These are phyloP conservation scores for Teratosphaeria pseudoeucalypti DNA, from an alignment of 2,329 filamentous ascomycete genomes.

Conservation along the genomic window DNA sequence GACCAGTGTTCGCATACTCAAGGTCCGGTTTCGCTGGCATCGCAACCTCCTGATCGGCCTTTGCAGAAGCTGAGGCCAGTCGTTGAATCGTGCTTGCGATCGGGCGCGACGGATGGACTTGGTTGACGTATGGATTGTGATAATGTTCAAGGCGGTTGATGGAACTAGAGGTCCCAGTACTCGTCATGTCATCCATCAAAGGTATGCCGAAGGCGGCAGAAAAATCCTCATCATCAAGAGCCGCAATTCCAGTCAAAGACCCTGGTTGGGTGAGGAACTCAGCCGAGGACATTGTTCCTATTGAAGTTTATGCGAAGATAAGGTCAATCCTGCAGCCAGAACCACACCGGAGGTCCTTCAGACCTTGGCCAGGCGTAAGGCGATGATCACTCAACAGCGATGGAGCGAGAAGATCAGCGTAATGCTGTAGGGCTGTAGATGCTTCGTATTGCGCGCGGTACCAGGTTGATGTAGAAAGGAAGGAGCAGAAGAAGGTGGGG, in stretches of 20 bases:
- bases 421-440: not conserved
- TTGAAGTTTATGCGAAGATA: too few species aligned
- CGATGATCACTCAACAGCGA: not conserved
- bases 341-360: not conserved
- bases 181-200: not conserved
- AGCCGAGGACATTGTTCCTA: not conserved
- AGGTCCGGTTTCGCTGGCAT: not conserved
- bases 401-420: not conserved
- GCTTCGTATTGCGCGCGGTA: not conserved
- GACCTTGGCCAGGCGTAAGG: not conserved
- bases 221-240: not conserved
- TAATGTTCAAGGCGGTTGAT: not conserved
- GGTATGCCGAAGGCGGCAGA: not conserved
- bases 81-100: not conserved
- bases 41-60: not conserved
- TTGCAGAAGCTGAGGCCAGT: not conserved
- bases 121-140: not conserved
- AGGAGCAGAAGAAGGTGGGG: not conserved
- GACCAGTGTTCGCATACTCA: not conserved
- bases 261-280: not conserved
- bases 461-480: not conserved
- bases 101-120: not conserved
- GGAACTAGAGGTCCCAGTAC: not conserved
- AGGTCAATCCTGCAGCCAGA: too few species aligned
- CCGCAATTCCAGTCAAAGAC: not conserved